Evolutionary conservation across 352 stramenopile species (phyloP), one percentile per base, ranked within the genome.

Genomic region (Sclerospora graminicola): DNA sequence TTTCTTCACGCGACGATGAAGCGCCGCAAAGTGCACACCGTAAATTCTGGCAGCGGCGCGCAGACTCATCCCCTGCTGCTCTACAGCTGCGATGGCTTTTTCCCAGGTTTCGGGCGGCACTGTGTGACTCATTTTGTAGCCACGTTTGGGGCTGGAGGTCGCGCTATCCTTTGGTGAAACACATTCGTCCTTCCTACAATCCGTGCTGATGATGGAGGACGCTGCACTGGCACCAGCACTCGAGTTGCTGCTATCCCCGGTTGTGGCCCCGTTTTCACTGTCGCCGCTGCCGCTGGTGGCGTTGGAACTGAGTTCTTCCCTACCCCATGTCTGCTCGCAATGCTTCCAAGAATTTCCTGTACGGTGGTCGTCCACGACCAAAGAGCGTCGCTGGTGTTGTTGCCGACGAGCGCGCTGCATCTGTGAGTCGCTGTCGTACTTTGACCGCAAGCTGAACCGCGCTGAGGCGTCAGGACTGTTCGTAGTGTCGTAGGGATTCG

Each of bases 1-100:
- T 48, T 81, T 78, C 55, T 76, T 77, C 13, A 81, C 60, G n/a
- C 65, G 69, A 5, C 69, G 62, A 54, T 81, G 65, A 10, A 81
- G 51, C 7, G 68, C 68, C 4, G 68, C 68, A 38, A 81, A 81
- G 39, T 81, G 68, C 18, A 81, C 68, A 14, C 63, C 63, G 45
- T 71, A 76, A 16, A 59, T 37, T 26, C 57, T 65, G 24, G 69
- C 69, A 8, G 69, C 65, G 0, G 60, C 51, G 7, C 69, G 69
- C 14, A 81, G 51, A 57, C 69, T 81, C 69, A 81, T 78, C 3
- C 69, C 69, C 23, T 76, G 60, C 28, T 72, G 48, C 41, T 78
- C 69, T 0, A 82, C 69, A 14, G 69, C 66, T 0, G 53, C 69
- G 28, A 82, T 82, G 11, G 69, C 69, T 34, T 76, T 78, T 36